Base-by-base conservation (phyloP, 2,329 filamentous ascomycete genomes). In the Amesomyces nigricolor region DNA sequence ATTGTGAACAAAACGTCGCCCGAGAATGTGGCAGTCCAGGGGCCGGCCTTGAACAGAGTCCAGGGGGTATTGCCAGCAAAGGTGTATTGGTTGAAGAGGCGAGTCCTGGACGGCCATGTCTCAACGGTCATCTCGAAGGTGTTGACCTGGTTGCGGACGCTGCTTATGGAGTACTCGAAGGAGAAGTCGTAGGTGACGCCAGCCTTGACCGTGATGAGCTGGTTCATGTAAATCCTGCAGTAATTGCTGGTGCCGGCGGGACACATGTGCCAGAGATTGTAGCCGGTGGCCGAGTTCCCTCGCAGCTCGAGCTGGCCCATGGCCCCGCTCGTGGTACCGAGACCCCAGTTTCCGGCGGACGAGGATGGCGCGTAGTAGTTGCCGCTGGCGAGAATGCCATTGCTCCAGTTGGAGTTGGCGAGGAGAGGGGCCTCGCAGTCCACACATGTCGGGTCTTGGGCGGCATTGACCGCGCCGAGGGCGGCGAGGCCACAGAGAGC, bases 121-220 rank as follows among this genome's bases (percentile, higher is more conserved):
- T 26, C 22, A 26, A 26, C 22, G 22, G 22, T 26, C 22, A 26
- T 26, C 22, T 26, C 22, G 1, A 26, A 26, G 22, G 22, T 26
- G 22, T 26, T 26, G 22, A 26, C 22, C 22, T 26, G 22, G 22
- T 26, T 42, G 22, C 53, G 39, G 7, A 47, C 47, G 26, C 22
- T 47, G 30, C 30, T 19, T 13, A 55, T 46, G 13, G 32, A 13
- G 42, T 55, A 55, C 13, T 40, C 8, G 47, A 22, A 16, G 17
- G 35, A 22, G n/a, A 55, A 46, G 40, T 55, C 16, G 53, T 55
- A 55, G 11, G 29, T 40, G 13, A 50, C 47, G 32, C 53, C 53
- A 1, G 40, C 53, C 38, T 44, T 9, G 13, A 55, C 14, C 4
- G 26, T 32, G 42, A 55, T 8, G 11, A 55, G 40, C 42, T 51